A percentile compares a stretch with the other conserved stretches of the same genome.
Conservation (phyloP, 805 yeast genomes). For the Candida endomychidarum region DNA sequence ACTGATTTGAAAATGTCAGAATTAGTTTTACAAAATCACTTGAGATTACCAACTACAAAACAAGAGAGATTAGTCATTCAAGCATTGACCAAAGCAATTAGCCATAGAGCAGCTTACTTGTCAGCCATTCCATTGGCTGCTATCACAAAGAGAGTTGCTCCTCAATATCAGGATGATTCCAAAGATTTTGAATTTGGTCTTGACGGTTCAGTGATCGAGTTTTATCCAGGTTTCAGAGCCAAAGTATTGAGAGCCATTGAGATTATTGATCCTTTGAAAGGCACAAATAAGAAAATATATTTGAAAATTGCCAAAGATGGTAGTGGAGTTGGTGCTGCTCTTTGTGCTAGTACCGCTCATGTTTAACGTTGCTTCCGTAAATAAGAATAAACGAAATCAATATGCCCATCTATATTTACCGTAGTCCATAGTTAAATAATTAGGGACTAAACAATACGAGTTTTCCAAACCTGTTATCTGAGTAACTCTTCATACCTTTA, state of each 20-base stretch:
- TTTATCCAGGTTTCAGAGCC: slow-evolving; percentile 85
- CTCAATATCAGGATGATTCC: slow-evolving; percentile 45
- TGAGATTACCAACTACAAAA: slow-evolving; percentile 65
- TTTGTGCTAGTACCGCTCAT: slow-evolving; percentile 61
- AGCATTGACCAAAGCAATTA: slow-evolving; percentile 70
- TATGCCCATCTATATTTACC: too few relatives aligned
- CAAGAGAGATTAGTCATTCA: slow-evolving; percentile 78
- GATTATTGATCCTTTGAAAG: slow-evolving; percentile 67
- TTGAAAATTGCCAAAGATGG: slow-evolving; percentile 91
- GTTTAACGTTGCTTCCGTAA: too few relatives aligned
- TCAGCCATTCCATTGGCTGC: slow-evolving; percentile 91
- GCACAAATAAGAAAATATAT: slow-evolving; percentile 71
- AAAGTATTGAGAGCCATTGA: slow-evolving; percentile 78
- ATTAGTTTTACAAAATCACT: slow-evolving; percentile 60
- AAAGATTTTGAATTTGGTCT: slow-evolving; percentile 89
- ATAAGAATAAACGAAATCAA: not conserved
- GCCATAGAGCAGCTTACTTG: slow-evolving; percentile 85
- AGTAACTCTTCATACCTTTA: too few relatives aligned
- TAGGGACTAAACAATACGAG: too few relatives aligned
- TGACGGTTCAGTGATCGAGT: slow-evolving; percentile 93
- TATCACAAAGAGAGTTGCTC: slow-evolving; percentile 67
- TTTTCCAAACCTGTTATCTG: too few relatives aligned
- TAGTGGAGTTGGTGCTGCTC: slow-evolving; percentile 95
- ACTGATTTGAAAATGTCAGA: slow-evolving; percentile 69
- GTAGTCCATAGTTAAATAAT: too few relatives aligned